Percentiles rank a stretch among this genome's conserved stretches.
Evolutionary conservation across 2,329 filamentous ascomycete genomes (phyloP).

Genomic region (Neodidymelliopsis sp.): DNA sequence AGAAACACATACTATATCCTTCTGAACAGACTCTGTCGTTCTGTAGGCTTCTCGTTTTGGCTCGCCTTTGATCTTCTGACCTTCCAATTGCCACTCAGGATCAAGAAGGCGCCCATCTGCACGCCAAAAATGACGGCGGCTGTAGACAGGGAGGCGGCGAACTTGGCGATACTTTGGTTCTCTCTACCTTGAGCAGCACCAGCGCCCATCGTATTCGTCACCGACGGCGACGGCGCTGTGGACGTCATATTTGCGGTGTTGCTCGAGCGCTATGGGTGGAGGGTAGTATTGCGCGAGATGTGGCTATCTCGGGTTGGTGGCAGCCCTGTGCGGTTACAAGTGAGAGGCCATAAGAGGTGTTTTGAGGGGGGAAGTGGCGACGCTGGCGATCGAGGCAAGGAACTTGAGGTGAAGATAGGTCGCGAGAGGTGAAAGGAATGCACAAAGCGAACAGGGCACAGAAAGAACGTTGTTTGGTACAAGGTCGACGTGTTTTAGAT

Average conservation of each 20-base stretch:
- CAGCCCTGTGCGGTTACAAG: constrained; percentile 4
- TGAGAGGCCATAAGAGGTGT: constrained; percentile 8
- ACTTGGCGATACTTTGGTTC: constrained; percentile 49
- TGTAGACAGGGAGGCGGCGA: constrained; percentile 47
- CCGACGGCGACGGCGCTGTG: not conserved
- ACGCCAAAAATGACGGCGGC: constrained; percentile 47
- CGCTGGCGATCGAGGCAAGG: constrained; percentile 3
- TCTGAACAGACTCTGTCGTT: constrained; percentile 46
- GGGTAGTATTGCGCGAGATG: constrained; percentile 5
- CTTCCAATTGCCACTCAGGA: constrained; percentile 50
- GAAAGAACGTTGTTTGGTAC: constrained; percentile 12
- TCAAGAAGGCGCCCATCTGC: constrained; percentile 44
- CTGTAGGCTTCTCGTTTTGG: constrained; percentile 25
- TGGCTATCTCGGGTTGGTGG: not conserved
- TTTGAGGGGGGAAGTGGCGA: not conserved
- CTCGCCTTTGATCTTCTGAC: constrained; percentile 33
- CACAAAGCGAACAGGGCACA: constrained; percentile 7
- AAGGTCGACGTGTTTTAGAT: constrained; percentile 15
- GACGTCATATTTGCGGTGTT: constrained; percentile 1
- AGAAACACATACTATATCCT: constrained; percentile 45
- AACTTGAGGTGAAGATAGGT: constrained; percentile 1
- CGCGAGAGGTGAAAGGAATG: constrained; percentile 17
- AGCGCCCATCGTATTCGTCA: not conserved
- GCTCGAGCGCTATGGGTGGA: constrained; percentile 4
- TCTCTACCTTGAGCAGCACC: not conserved